Base-by-base conservation (phyloP, 805 yeast genomes). In the Lachancea sp. region DNA sequence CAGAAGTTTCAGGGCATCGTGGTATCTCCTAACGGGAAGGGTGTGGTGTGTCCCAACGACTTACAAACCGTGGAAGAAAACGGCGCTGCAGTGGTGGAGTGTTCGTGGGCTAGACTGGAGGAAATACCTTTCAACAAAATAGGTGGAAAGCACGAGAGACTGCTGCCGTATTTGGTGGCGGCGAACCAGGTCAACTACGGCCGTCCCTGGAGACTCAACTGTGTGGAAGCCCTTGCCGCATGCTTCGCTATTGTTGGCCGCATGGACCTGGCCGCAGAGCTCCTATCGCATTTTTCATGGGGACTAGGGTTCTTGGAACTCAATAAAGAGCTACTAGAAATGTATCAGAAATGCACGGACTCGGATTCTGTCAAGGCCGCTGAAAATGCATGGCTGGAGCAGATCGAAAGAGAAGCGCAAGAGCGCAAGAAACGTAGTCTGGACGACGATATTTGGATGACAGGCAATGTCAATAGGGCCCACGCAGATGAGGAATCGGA, bases 181-280 rank as follows among this genome's bases (percentile, higher is more conserved):
- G 96, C 98, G 0, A 93, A 93, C 61, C 95, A 96, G 26, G 98
- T 95, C 7, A 93, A 93, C 64, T 93, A 93, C 57, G 99, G 99
- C 4, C 75, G 84, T 56, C 97, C 99, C 0, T 90, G 97, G 98
- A 77, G 81, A 56, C 69, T 93, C 46, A 93, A 93, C 65, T 93
- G 99, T 65, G 99, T 88, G 5, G 99, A 93, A 62, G 99, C 99
- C 0, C 68, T 93, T 33, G 99, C 99, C 1, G 98, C 99, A 0
- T 88, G 96, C 58, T 84, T 93, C 59, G 95, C 95, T 1, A 90
- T 93, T 46, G 91, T 89, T 2, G 98, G 97, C 0, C 90, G 80
- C 52, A 68, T 69, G 36, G 97, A 90, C 52, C 88, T 95, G 95
- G 98, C 99, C 0, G 76, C 73, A 17, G 74, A 77, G 49, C 72